Base-by-base conservation (phyloP, 129 eudicot species). In the Pseudognaphalium luteoalbum region DNA sequence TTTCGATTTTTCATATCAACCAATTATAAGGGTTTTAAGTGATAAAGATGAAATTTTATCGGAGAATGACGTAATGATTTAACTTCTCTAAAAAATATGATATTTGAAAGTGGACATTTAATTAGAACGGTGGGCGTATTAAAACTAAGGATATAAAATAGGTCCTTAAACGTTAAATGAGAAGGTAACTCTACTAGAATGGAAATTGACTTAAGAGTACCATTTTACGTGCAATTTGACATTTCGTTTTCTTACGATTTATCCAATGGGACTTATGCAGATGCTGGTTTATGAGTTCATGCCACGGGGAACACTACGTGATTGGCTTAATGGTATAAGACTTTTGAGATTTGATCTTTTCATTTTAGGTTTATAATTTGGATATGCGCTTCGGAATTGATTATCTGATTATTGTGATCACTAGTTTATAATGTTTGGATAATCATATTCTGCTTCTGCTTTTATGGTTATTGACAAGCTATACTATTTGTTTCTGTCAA, bases 201-300 rank as follows among this genome's bases (percentile, higher is more conserved):
- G 9, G 47, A 41, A 39, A 41, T 41, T 9, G 14, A 41, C 47
- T 41, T 9, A 2, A 41, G 28, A 39, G 47, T 39, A 39, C 47
- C 0, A 8, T 35, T 25, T 39, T 39, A 41, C 14, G 14, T 41
- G 14, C 47, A 41, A 41, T 41, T 41, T 41, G 9, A 12, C 14
- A 41, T 41, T 41, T 41, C 4, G 14, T 54, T 44, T 62, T 17
- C 14, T 57, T 32, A 32, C 9, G 8, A 68, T 77, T 25, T 56
- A 20, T 25, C 60, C 47, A 20, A 62, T 1, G 50, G 12, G 37
- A 28, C 57, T 32, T 76, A 34, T 67, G 84, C 90, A 93, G 97
- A 90, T 90, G 96, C 81, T 90, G 72, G 92, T 90, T 67, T 93
- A 93, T 44, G 98, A 93, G 77, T 93, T 90, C 83, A 88, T 93